A percentile compares a stretch with the other conserved stretches of the same genome.
phyloP scores from a whole-genome alignment of 2,329 filamentous ascomycete genomes.

The Metarhizium sp. region DNA sequence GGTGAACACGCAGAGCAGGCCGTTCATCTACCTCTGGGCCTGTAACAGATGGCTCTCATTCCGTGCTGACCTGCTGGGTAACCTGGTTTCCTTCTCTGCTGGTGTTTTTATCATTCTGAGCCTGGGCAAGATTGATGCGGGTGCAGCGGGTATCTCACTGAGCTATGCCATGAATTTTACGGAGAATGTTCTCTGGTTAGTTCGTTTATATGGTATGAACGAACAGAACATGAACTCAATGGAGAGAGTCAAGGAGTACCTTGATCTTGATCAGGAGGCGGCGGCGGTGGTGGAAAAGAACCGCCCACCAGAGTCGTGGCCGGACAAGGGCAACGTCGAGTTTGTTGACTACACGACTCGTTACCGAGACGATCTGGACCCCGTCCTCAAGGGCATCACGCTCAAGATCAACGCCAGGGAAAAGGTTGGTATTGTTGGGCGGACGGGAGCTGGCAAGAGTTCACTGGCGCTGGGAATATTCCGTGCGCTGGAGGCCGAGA shows the following conservation, averaged over 20 bases:
- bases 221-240: slow-evolving; percentile 99
- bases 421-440: slow-evolving; percentile 92
- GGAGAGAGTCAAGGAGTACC: slow-evolving; percentile 93
- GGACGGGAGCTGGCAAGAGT: slow-evolving; percentile 94
- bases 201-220: slow-evolving; percentile 86
- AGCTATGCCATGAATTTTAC: slow-evolving; percentile 96
- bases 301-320: slow-evolving; percentile 74
- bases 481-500: slow-evolving; percentile 83
- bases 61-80: slow-evolving; percentile 81
- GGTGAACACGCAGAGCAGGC: slow-evolving; percentile 84
- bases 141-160: slow-evolving; percentile 84
- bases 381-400: slow-evolving; percentile 71
- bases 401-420: slow-evolving; percentile 81
- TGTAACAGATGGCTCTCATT: slow-evolving; percentile 95
- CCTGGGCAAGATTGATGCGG: slow-evolving; percentile 75
- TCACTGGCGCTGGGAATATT: slow-evolving; percentile 89
- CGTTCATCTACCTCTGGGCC: slow-evolving; percentile 94
- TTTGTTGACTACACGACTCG: slow-evolving; percentile 85
- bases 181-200: slow-evolving; percentile 93
- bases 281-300: slow-evolving; percentile 66
- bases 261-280: slow-evolving; percentile 93
- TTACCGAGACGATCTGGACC: slow-evolving; percentile 79
- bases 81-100: slow-evolving; percentile 86
- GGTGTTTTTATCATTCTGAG: slow-evolving; percentile 84
- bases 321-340: slow-evolving; percentile 72